phyloP scores from a whole-genome alignment of 495 filamentous ascomycete genomes.

The Xylaria bambusicola region DNA sequence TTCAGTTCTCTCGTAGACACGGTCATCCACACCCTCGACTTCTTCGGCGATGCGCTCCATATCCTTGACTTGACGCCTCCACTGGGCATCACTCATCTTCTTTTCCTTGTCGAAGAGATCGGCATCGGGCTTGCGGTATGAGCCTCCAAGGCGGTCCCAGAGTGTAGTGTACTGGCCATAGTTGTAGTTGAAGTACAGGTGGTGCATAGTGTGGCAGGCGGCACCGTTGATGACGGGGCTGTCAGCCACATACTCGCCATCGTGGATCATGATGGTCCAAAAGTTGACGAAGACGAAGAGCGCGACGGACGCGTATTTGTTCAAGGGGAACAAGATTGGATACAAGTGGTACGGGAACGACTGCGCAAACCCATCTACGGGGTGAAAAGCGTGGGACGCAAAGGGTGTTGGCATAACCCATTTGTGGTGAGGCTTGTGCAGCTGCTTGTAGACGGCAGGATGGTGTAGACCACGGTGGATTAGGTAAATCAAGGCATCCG shows the following conservation, averaged over 20 bases:
- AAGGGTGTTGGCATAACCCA: constrained; percentile 99
- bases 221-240: constrained; percentile 89
- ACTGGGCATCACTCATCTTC: constrained; percentile 82
- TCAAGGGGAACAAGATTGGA: constrained; percentile 89
- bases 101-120: constrained; percentile 84
- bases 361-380: constrained; percentile 90
- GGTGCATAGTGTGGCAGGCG: constrained; percentile 95
- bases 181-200: constrained; percentile 99
- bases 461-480: constrained; percentile 92
- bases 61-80: constrained; percentile 77
- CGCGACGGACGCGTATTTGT: constrained; percentile 84
- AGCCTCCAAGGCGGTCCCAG: constrained; percentile 89
- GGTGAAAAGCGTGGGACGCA: constrained; percentile 93
- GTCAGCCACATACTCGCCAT: constrained; percentile 92
- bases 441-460: constrained; percentile 75
- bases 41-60: constrained; percentile 83
- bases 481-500: constrained; percentile 92
- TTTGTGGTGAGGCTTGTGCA: constrained; percentile 98
- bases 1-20: constrained; percentile 58
- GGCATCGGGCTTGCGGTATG: constrained; percentile 84
- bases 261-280: constrained; percentile 97
- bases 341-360: constrained; percentile 91
- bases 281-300: constrained; percentile 93
- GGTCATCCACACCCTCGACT: constrained; percentile 87
- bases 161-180: constrained; percentile 96